Conservation (phyloP, 2,329 filamentous ascomycete genomes). For the Monascus ruber region DNA sequence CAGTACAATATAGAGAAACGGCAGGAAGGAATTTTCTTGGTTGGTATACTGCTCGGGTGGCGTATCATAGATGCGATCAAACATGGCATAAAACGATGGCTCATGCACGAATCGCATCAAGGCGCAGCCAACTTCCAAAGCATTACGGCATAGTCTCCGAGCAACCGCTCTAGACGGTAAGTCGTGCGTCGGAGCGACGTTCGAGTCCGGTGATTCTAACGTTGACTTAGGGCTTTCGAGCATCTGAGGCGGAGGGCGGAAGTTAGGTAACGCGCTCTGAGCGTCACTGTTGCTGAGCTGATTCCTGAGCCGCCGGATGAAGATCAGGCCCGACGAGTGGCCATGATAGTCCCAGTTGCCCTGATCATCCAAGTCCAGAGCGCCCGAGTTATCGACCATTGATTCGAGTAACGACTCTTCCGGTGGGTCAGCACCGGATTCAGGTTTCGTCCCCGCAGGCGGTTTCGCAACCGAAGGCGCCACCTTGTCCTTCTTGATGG, state of each 20-base stretch:
- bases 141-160: conserved; percentile 45
- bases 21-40: conserved; percentile 58
- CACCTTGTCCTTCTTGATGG: conserved; percentile 25
- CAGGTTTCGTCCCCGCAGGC: conserved; percentile 6
- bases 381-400: conserved; percentile 88
- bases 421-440: conserved; percentile 30
- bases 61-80: conserved; percentile 67
- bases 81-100: conserved; percentile 65
- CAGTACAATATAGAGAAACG: conserved; percentile 58
- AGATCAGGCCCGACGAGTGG: conserved; percentile 81
- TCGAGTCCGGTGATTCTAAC: conserved; percentile 52
- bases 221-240: conserved; percentile 60
- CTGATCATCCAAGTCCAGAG: conserved; percentile 80
- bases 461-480: conserved; percentile 2
- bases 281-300: conserved; percentile 59
- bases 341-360: conserved; percentile 95
- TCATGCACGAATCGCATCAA: conserved; percentile 66
- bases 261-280: conserved; percentile 44
- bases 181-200: conserved; percentile 47
- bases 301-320: conserved; percentile 74
- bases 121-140: conserved; percentile 51
- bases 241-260: conserved; percentile 42
- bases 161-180: conserved; percentile 55
- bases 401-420: conserved; percentile 71
- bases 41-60: conserved; percentile 51